Percentiles rank a stretch among this genome's conserved stretches.
Evolutionary conservation across 805 yeast species (phyloP).

Genomic region (Lipomyces starkeyi): DNA sequence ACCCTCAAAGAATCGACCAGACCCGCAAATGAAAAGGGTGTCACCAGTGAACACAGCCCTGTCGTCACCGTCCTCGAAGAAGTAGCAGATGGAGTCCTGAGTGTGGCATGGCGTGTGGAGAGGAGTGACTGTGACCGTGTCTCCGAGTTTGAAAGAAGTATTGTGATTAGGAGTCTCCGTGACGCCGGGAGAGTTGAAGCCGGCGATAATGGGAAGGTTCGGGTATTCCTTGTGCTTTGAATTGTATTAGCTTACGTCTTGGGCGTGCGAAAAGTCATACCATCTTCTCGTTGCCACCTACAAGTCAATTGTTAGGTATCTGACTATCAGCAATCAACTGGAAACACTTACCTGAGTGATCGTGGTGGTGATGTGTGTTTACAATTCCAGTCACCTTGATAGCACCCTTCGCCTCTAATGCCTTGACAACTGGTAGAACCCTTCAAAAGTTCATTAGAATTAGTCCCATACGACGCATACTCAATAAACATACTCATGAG

Average conservation of each 20-base stretch:
- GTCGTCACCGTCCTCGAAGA: constrained; percentile 70
- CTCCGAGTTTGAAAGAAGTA: constrained; percentile 68
- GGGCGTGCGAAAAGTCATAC: constrained; percentile 18
- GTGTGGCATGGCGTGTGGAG: constrained; percentile 98
- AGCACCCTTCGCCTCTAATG: constrained; percentile 46
- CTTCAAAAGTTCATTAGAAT: background rate
- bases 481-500: constrained; percentile 57
- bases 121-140: constrained; percentile 69
- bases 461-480: background rate
- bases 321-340: constrained; percentile 49
- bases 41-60: constrained; percentile 93
- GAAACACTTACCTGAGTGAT: constrained; percentile 85
- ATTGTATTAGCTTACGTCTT: background rate
- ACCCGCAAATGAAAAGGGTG: constrained; percentile 90
- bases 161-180: constrained; percentile 70
- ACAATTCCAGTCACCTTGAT: constrained; percentile 74
- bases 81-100: constrained; percentile 92
- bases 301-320: constrained; percentile 6
- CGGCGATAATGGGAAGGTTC: constrained; percentile 75
- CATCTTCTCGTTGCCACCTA: constrained; percentile 36
- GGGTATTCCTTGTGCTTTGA: constrained; percentile 46
- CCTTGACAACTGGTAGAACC: constrained; percentile 54
- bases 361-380: constrained; percentile 96
- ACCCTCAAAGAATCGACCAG: constrained; percentile 97
- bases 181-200: constrained; percentile 78